Conservation (phyloP, 2,329 filamentous ascomycete genomes). For the Aspergillus candidus region DNA sequence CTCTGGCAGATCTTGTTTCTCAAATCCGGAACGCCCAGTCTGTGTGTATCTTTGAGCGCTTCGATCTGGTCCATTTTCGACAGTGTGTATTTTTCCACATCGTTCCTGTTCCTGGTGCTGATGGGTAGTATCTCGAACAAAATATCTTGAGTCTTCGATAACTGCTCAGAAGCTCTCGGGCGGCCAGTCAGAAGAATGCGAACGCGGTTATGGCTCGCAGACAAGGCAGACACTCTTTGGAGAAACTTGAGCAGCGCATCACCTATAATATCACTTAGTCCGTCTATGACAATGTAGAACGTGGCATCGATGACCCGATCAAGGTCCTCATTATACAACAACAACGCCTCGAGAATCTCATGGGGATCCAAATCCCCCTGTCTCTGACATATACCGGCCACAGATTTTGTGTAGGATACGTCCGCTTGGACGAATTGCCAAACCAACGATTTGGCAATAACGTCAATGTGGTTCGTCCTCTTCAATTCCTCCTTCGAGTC, state of each 20-base stretch:
- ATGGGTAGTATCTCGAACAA: slow-evolving; percentile 12
- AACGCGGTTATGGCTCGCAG: slow-evolving; percentile 8
- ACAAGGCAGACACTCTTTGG: slow-evolving; percentile 3
- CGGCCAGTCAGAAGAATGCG: slow-evolving; percentile 19
- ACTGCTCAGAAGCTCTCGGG: slow-evolving; percentile 15
- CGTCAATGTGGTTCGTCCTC: slow-evolving; percentile 9
- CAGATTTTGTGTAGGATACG: slow-evolving; percentile 14
- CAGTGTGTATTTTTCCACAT: slow-evolving; percentile 21
- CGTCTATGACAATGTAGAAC: slow-evolving; percentile 42
- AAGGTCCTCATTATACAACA: slow-evolving; percentile 10
- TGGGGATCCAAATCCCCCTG: slow-evolving; percentile 12
- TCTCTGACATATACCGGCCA: slow-evolving; percentile 11
- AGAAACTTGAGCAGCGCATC: slow-evolving; percentile 18
- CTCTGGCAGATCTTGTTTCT: slow-evolving; percentile 15
- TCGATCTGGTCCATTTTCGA: slow-evolving; percentile 22
- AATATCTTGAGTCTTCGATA: slow-evolving; percentile 6
- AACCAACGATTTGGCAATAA: slow-evolving; percentile 13
- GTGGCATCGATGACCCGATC: slow-evolving; percentile 14
- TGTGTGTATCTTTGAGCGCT: slow-evolving; percentile 16
- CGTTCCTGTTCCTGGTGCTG: slow-evolving; percentile 14
- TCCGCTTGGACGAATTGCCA: slow-evolving; percentile 15
- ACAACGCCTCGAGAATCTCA: slow-evolving; percentile 7
- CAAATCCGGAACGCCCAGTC: slow-evolving; percentile 14
- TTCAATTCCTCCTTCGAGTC: slow-evolving; percentile 14
- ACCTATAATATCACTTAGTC: slow-evolving; percentile 42